Evolutionary conservation across 305 asterid genomes (phyloP).

Genomic region (Rubia balearica): DNA sequence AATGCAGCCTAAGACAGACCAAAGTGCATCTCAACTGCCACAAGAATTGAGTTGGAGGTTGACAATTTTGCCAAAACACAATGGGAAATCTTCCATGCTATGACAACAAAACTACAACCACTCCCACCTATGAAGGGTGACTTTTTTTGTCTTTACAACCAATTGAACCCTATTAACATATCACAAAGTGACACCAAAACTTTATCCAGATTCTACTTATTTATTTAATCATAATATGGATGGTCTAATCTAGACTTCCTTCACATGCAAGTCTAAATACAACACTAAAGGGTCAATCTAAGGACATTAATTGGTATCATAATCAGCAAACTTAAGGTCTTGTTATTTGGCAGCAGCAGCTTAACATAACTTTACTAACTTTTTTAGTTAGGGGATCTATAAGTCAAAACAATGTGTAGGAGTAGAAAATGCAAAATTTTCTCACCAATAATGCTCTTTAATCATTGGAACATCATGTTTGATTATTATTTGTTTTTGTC

Average conservation of each 20-base stretch:
- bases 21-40: constrained; percentile 49
- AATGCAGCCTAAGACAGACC: constrained; percentile 24
- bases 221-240: background rate
- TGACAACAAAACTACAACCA: constrained; percentile 45
- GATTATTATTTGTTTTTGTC: background rate
- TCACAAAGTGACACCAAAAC: background rate
- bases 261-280: constrained; percentile 6
- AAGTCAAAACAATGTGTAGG: constrained; percentile 7
- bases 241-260: background rate
- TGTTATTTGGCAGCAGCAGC: constrained; percentile 8
- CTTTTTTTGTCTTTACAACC: constrained; percentile 24
- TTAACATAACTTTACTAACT: constrained; percentile 5
- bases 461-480: constrained; percentile 2
- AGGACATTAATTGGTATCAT: background rate
- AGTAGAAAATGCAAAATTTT: background rate
- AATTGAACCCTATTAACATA: constrained; percentile 14
- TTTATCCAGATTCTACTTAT: constrained; percentile 4
- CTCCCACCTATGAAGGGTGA: constrained; percentile 54
- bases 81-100: constrained; percentile 26
- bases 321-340: background rate
- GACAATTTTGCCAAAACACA: constrained; percentile 27
- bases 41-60: constrained; percentile 32
- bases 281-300: constrained; percentile 10
- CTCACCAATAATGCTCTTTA: background rate
- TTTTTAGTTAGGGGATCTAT: background rate